These are phyloP conservation scores for Neospermospora avenae DNA, from an alignment of 2,329 filamentous ascomycete species.

Conservation along the genomic window DNA sequence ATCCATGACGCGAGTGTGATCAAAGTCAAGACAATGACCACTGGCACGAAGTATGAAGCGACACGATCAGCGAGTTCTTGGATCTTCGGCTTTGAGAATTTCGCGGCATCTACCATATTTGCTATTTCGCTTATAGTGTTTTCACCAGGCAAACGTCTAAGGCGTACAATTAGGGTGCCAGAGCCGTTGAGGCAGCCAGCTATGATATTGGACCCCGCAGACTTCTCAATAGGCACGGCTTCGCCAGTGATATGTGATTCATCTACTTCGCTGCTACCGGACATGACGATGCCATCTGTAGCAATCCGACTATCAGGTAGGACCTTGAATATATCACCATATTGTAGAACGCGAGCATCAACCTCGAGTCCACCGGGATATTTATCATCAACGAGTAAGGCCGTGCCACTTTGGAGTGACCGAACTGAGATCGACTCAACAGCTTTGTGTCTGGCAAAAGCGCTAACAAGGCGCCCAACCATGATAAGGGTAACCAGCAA, in stretches of 20 bases:
- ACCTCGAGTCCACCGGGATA: constrained; percentile 55
- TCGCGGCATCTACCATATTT: constrained; percentile 67
- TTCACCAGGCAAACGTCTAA: constrained; percentile 63
- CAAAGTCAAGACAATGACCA: constrained; percentile 55
- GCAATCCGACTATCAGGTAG: constrained; percentile 55
- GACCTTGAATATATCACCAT: constrained; percentile 65
- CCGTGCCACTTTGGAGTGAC: constrained; percentile 56
- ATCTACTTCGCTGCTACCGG: constrained; percentile 64
- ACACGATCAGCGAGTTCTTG: constrained; percentile 68
- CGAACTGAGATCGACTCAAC: constrained; percentile 53
- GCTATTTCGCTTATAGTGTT: constrained; percentile 72
- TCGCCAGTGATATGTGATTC: constrained; percentile 81
- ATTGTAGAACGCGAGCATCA: constrained; percentile 65
- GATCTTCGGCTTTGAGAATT: constrained; percentile 62
- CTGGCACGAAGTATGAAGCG: constrained; percentile 66
- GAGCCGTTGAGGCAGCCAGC: constrained; percentile 68
- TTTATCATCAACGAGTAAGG: constrained; percentile 44
- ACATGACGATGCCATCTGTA: constrained; percentile 66
- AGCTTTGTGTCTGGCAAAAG: constrained; percentile 51
- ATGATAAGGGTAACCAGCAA: constrained; percentile 58
- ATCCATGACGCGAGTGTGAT: constrained; percentile 65
- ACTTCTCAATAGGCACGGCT: constrained; percentile 57
- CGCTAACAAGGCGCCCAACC: constrained; percentile 50
- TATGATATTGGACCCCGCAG: constrained; percentile 50
- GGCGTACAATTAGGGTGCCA: constrained; percentile 54